Conservation (phyloP, 345 rosid species). For the Trapa incisa region DNA sequence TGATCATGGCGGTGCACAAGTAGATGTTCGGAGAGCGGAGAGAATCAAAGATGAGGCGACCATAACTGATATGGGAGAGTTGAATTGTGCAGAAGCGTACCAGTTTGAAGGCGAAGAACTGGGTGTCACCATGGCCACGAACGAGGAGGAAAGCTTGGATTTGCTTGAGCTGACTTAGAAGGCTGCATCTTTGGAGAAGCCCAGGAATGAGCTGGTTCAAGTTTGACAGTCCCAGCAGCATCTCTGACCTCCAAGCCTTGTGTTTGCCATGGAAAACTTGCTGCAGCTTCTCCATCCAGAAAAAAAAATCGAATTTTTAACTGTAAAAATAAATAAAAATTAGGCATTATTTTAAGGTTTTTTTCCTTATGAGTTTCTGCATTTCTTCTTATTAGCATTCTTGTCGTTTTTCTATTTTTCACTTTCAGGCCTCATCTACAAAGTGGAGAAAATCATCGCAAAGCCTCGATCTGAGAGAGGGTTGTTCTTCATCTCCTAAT, state of each 20-base stretch:
- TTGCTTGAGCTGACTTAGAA: conserved; percentile 57
- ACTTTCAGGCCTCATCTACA: too few relatives aligned
- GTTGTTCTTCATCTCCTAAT: too few relatives aligned
- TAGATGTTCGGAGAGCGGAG: conserved; percentile 40
- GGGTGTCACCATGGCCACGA: conserved; percentile 46
- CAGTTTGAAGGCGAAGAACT: conserved; percentile 61
- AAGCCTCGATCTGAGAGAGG: too few relatives aligned
- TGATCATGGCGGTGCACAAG: conserved; percentile 64
- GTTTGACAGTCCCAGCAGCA: not conserved
- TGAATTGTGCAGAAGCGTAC: conserved; percentile 58
- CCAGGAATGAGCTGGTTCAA: conserved; percentile 24
- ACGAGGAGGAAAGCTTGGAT: conserved; percentile 48
- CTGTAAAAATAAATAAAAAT: too few relatives aligned
- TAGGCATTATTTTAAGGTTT: too few relatives aligned
- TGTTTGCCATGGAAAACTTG: too few relatives aligned
- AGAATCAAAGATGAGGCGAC: conserved; percentile 50
- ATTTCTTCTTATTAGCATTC: too few relatives aligned
- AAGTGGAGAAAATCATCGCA: too few relatives aligned
- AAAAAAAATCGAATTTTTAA: too few relatives aligned
- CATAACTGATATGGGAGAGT: conserved; percentile 43
- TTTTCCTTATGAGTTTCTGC: too few relatives aligned
- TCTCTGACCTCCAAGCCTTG: not conserved
- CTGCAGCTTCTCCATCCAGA: too few relatives aligned
- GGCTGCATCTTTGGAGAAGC: conserved; percentile 33
- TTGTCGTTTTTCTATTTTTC: too few relatives aligned